These are phyloP conservation scores for Pelargonium citronellum DNA, from an alignment of 441 rosid species.

Conservation along the genomic window DNA sequence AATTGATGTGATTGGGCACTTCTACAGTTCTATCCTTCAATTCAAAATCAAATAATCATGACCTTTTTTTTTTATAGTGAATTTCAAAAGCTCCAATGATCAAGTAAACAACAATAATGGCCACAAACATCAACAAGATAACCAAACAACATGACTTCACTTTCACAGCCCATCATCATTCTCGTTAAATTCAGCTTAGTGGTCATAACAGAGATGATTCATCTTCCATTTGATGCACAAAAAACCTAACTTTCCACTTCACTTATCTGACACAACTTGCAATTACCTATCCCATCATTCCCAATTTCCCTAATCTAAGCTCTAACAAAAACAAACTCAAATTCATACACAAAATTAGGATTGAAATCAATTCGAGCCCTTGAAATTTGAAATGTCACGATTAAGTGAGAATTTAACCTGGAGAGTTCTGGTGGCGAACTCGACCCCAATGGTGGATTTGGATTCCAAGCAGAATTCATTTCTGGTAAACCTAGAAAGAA, in stretches of 20 bases:
- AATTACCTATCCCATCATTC: neutral
- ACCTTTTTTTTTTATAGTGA: neutral
- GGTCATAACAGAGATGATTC: neutral
- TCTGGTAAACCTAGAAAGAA: constrained; percentile 80
- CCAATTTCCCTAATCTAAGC: neutral
- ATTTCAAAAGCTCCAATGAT: neutral
- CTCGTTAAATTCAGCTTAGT: neutral
- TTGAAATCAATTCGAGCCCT: neutral
- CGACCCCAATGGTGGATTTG: constrained; percentile 92
- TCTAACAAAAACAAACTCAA: neutral
- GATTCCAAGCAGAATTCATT: constrained; percentile 92
- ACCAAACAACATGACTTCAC: neutral
- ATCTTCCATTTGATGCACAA: neutral
- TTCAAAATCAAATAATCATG: neutral
- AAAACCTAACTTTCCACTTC: neutral
- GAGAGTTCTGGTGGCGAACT: constrained; percentile 86
- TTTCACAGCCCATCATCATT: neutral
- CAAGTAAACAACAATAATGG: neutral
- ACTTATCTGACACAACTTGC: neutral
- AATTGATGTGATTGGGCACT: neutral
- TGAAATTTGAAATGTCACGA: constrained; percentile 4
- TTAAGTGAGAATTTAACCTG: constrained; percentile 39
- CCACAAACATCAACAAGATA: neutral
- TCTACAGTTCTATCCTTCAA: neutral
- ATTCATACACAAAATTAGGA: neutral